These are phyloP conservation scores for Trichoderma afroharzianum DNA, from an alignment of 2,329 filamentous ascomycete species.

Conservation along the genomic window DNA sequence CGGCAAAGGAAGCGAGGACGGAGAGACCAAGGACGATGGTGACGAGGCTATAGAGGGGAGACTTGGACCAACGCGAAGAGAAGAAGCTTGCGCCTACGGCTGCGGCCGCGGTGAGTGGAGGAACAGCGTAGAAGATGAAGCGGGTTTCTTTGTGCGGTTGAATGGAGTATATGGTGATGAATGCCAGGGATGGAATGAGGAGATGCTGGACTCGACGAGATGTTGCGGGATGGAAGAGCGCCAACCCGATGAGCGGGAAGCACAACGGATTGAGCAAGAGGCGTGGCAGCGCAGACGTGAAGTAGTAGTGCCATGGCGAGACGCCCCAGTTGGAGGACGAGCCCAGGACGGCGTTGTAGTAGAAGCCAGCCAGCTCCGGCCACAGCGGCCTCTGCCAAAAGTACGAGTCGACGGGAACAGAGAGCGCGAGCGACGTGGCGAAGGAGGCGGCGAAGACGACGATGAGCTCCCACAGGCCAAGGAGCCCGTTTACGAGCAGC, in stretches of 20 bases:
- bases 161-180: conserved; percentile 75
- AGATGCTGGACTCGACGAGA: conserved; percentile 44
- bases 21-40: conserved; percentile 57
- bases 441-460: conserved; percentile 63
- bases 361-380: conserved; percentile 87
- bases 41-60: conserved; percentile 50
- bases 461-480: conserved; percentile 57
- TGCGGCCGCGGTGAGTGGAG: conserved; percentile 73
- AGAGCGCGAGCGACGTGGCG: conserved; percentile 62
- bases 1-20: conserved; percentile 54
- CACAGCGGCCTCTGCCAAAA: conserved; percentile 88
- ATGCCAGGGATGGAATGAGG: conserved; percentile 65
- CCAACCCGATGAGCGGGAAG: conserved; percentile 52
- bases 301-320: conserved; percentile 83
- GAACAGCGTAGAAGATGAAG: conserved; percentile 87
- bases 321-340: conserved; percentile 85
- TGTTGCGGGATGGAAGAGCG: conserved; percentile 47
- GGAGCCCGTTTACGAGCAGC: conserved; percentile 54
- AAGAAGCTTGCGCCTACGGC: conserved; percentile 70
- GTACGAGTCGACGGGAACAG: conserved; percentile 79
- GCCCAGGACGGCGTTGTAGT: conserved; percentile 84
- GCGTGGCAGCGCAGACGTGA: conserved; percentile 73
- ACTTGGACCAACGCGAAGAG: conserved; percentile 63
- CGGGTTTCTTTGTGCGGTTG: conserved; percentile 96
- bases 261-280: conserved; percentile 77